Evolutionary conservation across 768 basidiomycete genomes (phyloP).

Genomic region (Agrocybe chaxingu): DNA sequence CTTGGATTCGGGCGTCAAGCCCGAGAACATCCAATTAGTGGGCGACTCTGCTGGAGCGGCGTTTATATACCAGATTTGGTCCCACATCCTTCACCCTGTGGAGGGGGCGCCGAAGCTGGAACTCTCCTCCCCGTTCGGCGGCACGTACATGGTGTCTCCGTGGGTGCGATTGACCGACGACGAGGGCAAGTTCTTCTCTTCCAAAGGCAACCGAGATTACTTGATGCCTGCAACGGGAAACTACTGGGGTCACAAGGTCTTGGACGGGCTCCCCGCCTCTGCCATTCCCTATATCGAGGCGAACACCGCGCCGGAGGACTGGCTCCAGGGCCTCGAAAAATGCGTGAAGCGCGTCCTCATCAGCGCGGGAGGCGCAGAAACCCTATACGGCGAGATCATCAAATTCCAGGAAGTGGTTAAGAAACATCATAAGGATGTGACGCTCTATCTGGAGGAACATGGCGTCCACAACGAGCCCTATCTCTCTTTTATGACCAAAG

Average conservation of each 20-base stretch:
- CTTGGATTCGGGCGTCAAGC: conserved; percentile 24
- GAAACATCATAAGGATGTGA: conserved; percentile 9
- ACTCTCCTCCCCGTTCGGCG: conserved; percentile 22
- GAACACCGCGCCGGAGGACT: conserved; percentile 18
- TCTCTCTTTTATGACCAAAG: conserved; percentile 11
- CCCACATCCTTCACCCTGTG: conserved; percentile 34
- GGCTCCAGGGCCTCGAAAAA: conserved; percentile 24
- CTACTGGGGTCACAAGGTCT: conserved; percentile 14
- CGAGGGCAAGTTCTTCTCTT: conserved; percentile 10
- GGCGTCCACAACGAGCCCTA: conserved; percentile 18
- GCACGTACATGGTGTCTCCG: conserved; percentile 37
- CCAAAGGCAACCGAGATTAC: conserved; percentile 15
- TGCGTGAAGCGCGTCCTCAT: conserved; percentile 22
- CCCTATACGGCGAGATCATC: conserved; percentile 23
- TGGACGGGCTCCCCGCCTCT: conserved; percentile 10
- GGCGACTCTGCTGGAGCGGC: conserved; percentile 41
- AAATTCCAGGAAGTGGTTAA: conserved; percentile 13
- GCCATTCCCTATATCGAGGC: conserved; percentile 21
- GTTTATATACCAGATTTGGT: conserved; percentile 33
- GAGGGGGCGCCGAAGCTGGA: conserved; percentile 20
- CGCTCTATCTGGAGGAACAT: conserved; percentile 13
- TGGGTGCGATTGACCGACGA: conserved; percentile 29
- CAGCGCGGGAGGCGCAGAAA: conserved; percentile 23
- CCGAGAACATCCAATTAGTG: conserved; percentile 27
- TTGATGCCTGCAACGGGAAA: conserved; percentile 4